Conservation (phyloP, 2,329 filamentous ascomycete genomes). For the Teratosphaeria zuluensis region DNA sequence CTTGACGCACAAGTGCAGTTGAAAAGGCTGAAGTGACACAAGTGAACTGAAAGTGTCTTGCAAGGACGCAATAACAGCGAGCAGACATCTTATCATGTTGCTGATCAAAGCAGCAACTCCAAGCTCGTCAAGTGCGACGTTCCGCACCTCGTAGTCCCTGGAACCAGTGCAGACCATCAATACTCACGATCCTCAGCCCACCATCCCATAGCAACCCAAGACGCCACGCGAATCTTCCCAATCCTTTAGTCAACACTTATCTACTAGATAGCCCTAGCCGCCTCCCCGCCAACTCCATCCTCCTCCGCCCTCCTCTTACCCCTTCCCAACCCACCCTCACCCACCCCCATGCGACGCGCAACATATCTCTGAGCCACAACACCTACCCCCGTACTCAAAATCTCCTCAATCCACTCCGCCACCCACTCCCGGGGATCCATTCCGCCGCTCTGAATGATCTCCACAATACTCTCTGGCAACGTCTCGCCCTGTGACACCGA, state of each 20-base stretch:
- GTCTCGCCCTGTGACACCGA: constrained; percentile 14
- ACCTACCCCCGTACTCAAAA: constrained; percentile 66
- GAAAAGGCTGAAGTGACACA: too few species aligned
- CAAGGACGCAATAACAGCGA: too few species aligned
- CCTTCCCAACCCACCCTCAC: constrained; percentile 59
- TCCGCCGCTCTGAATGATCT: constrained; percentile 63
- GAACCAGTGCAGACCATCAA: too few species aligned
- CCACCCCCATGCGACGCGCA: constrained; percentile 88
- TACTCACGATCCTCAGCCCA: neutral
- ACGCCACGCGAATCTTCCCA: neutral
- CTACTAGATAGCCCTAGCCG: constrained; percentile 42
- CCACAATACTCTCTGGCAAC: constrained; percentile 73
- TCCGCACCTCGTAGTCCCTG: too few species aligned
- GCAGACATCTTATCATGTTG: neutral
- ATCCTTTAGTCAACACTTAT: neutral
- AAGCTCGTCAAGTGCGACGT: too few species aligned
- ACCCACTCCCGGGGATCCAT: constrained; percentile 97
- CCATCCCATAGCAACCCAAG: neutral
- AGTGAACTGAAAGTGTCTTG: too few species aligned
- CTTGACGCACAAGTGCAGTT: too few species aligned
- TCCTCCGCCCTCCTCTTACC: constrained; percentile 48
- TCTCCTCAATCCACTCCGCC: constrained; percentile 92
- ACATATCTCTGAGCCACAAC: constrained; percentile 92
- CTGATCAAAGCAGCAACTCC: neutral
- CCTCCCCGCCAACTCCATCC: constrained; percentile 49